Evolutionary conservation across 129 eudicot genomes (phyloP), one percentile per base, ranked within the genome.

Genomic region (Tagetes patula): DNA sequence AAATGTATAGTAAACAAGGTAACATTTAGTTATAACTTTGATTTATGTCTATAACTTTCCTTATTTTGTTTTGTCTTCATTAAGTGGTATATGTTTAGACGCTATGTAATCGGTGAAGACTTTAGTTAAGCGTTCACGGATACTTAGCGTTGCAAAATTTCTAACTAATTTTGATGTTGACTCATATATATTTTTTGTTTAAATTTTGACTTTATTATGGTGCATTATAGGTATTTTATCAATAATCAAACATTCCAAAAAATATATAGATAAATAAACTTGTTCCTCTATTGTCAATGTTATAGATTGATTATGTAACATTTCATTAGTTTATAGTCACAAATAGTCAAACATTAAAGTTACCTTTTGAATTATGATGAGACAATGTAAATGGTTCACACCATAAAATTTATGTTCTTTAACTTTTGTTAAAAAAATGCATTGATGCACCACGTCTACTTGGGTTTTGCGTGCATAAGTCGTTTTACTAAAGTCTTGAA

Each of bases 311-410:
- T 8, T 27, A 65, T 42, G 70, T 42, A 39, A 65, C 12, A 42
- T 42, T 41, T 41, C 50, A 8, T n/a, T 65, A n/a, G 41, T 65
- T 65, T 42, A 31, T 63, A 20, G 65, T 6, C 3, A 40, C 47
- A 65, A 6, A 5, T 6, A 39, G 50, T 65, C 70, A 40, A 14
- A 39, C 67, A 37, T 61, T 61, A 61, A 36, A 61, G 66, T 61
- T 63, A 20, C 47, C 46, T 39, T 60, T 34, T 20, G 27, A 20
- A 20, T 20, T 20, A 20, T 63, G 68, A 63, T 38, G 47, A 63
- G 38, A 64, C 40, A 39, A 39, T 64, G 32, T 14, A 64, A 64
- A 14, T 7, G 12, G 47, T n/a, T 38, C 5, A 38, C 33, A 38
- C 32, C 13, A 64, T n/a, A 64, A 13, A 59, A 36, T 3, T 36